Base-by-base conservation (phyloP, 495 filamentous ascomycete species). In the Trichoderma reesei region DNA sequence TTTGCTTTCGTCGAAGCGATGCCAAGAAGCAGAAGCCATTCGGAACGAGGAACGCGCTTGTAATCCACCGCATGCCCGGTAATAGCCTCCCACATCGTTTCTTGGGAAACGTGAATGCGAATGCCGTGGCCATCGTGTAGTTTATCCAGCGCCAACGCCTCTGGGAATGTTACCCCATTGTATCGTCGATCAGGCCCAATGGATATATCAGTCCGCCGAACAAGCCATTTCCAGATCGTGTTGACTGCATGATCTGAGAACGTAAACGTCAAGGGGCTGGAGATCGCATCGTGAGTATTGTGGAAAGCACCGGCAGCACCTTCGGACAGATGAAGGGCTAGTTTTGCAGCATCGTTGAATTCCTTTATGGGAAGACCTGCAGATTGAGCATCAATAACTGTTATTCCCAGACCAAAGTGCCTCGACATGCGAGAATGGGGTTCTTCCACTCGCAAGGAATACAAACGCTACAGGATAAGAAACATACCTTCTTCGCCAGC, bases 31-130 rank as follows among this genome's bases (percentile, higher is more conserved):
- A 88, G 80, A 20, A 80, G 80, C 75, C 94, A 96, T 73, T 92
- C 87, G 44, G 85, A 79, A 0, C 76, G 70, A 0, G 87, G 80
- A 16, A 95, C 74, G 63, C 83, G 85, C 69, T 83, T 84, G 16
- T 84, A 79, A 72, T 97, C 91, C 31, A 85, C 80, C 16, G 83
- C 85, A 75, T 96, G 92, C 5, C 91, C 91, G 42, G 93, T 82
- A 59, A 96, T 71, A 3, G 89, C 87, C 61, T 84, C 76, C 92
- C 92, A 97, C 38, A 89, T 71, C 0, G 73, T 70, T 31, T 78
- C 77, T 60, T 81, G 73, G 20, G 78, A 75, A 11, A 77, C 75
- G 62, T 66, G 71, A 56, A 72, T 70, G 7, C 73, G 66, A 34
- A 46, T 62, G 18, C 46, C 61, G 18, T 48, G 3, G 18, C 11